These are phyloP conservation scores for Myochromella boudieri DNA, from an alignment of 768 basidiomycete genomes.

Conservation along the genomic window DNA sequence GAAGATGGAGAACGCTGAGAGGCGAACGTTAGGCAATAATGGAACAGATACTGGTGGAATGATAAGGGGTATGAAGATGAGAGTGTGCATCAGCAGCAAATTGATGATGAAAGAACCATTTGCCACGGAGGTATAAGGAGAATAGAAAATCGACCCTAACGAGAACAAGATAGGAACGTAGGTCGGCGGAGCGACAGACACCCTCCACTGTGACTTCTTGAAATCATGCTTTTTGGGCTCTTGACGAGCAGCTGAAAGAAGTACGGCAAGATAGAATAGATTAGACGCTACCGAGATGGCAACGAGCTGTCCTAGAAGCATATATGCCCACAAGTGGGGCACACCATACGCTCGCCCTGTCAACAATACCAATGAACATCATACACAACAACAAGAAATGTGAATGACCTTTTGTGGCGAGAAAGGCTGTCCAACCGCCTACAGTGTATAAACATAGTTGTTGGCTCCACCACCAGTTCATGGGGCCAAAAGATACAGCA, in stretches of 20 bases:
- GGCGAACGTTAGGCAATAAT: not conserved
- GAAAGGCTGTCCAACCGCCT: slow-evolving; percentile 54
- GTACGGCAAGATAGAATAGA: slow-evolving; percentile 57
- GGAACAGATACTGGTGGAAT: slow-evolving; percentile 10
- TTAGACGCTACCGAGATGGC: slow-evolving; percentile 67
- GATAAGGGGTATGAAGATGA: slow-evolving; percentile 55
- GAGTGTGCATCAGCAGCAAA: slow-evolving; percentile 59
- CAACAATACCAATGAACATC: too few relatives aligned
- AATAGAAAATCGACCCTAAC: slow-evolving; percentile 40
- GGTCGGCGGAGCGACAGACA: slow-evolving; percentile 27
- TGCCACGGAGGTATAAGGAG: slow-evolving; percentile 40
- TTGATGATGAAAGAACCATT: slow-evolving; percentile 50
- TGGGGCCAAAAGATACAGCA: slow-evolving; percentile 38
- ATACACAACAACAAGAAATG: too few relatives aligned
- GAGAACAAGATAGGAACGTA: slow-evolving; percentile 46
- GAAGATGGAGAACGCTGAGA: not conserved
- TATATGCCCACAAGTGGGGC: slow-evolving; percentile 61
- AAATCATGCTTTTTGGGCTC: not conserved
- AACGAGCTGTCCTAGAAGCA: slow-evolving; percentile 72
- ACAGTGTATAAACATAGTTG: slow-evolving; percentile 62
- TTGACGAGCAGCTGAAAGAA: slow-evolving; percentile 31
- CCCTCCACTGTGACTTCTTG: not conserved
- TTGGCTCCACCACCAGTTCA: slow-evolving; percentile 74
- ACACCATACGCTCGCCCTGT: slow-evolving; percentile 39
- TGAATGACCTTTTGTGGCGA: slow-evolving; percentile 50